Evolutionary conservation across 495 filamentous ascomycete genomes (phyloP).

Genomic region (Xylaria sp.): DNA sequence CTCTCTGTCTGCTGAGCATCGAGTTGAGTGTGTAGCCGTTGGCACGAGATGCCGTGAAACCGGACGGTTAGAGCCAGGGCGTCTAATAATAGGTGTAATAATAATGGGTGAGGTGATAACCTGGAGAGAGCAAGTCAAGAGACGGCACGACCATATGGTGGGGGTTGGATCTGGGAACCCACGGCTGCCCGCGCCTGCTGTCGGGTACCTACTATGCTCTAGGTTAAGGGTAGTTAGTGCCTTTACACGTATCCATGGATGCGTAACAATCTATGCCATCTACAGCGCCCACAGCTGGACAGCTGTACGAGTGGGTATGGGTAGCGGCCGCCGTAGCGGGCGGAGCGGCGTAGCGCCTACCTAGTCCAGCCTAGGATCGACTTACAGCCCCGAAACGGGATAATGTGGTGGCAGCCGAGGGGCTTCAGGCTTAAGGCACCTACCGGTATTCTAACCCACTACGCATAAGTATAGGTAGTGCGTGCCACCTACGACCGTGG

Average conservation of each 20-base stretch:
- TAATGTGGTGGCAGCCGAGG: not conserved
- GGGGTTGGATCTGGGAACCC: slow-evolving; percentile 4
- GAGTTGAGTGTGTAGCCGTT: slow-evolving; percentile 5
- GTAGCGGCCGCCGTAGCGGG: no score
- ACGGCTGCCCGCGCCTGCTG: not conserved
- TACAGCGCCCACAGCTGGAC: not conserved
- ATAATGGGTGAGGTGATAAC: not conserved
- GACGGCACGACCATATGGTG: slow-evolving; percentile 8
- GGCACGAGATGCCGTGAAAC: slow-evolving; percentile 21
- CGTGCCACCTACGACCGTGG: slow-evolving; percentile 21
- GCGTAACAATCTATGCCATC: no score
- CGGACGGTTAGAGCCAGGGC: slow-evolving; percentile 1
- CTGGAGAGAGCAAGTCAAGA: slow-evolving; percentile 1
- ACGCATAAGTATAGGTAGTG: no score
- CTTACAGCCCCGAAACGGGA: slow-evolving; percentile 5
- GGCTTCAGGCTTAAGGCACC: not conserved
- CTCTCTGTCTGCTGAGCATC: not conserved
- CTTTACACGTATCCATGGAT: slow-evolving; percentile 8
- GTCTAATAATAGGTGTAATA: slow-evolving; percentile 16
- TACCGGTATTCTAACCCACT: not conserved
- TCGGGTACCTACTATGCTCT: slow-evolving; percentile 5
- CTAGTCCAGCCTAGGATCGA: not conserved
- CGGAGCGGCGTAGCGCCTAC: slow-evolving; percentile 4
- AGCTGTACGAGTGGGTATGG: no score
- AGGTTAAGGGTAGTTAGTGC: slow-evolving; percentile 7